These are phyloP conservation scores for Calonectria multiphialidica DNA, from an alignment of 2,329 filamentous ascomycete genomes.

Conservation along the genomic window DNA sequence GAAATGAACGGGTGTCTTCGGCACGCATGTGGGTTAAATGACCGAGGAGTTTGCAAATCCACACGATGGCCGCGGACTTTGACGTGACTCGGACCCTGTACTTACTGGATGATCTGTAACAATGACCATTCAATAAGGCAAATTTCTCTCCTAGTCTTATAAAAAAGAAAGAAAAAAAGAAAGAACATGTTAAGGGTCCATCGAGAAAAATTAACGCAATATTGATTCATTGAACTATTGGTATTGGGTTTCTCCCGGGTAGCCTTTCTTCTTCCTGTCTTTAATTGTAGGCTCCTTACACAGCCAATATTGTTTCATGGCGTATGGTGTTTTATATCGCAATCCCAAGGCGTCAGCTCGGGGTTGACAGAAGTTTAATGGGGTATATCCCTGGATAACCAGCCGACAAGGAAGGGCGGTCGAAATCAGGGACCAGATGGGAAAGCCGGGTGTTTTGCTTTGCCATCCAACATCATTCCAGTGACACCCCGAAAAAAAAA, in stretches of 20 bases:
- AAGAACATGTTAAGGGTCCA: no score
- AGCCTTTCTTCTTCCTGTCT: no score
- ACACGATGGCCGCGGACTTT: neutral
- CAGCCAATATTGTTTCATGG: no score
- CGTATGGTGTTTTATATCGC: no score
- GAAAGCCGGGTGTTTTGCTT: neutral
- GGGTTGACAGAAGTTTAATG: neutral
- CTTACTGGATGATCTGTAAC: neutral
- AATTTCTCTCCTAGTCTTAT: neutral
- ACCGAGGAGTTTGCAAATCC: neutral
- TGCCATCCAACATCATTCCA: neutral
- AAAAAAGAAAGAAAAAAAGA: neutral
- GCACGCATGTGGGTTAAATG: neutral
- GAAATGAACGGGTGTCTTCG: neutral
- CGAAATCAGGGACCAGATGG: neutral
- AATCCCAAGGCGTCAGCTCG: neutral
- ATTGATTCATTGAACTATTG: neutral
- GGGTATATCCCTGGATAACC: neutral
- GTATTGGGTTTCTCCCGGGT: no score
- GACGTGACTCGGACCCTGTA: slow-evolving; percentile 2
- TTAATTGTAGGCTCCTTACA: no score
- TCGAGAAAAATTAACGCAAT: neutral
- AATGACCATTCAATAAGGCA: neutral
- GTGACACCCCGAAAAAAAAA: no score
- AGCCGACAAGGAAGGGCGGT: neutral